A percentile compares a stretch with the other conserved stretches of the same genome.
phyloP scores from a whole-genome alignment of 1,139 yeast genomes.

The Geotrichum restrictum region DNA sequence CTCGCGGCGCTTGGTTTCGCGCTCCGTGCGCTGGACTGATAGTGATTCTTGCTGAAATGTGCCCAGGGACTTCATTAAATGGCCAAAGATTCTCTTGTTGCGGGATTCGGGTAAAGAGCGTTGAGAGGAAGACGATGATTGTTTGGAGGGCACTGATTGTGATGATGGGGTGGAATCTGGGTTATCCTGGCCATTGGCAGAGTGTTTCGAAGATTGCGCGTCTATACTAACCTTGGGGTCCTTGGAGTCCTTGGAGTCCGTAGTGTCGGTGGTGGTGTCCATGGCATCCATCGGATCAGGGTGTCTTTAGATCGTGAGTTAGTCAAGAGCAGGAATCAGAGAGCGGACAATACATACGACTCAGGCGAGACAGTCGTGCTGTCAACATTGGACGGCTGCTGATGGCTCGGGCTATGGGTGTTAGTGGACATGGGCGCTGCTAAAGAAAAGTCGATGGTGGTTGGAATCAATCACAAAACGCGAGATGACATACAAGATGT shows the following conservation, averaged over 20 bases:
- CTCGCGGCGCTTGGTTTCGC: slow-evolving; percentile 15
- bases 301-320: too few relatives aligned
- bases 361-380: neutral
- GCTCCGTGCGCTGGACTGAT: neutral
- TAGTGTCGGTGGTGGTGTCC: too few relatives aligned
- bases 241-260: neutral
- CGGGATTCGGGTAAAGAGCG: slow-evolving; percentile 2
- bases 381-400: neutral
- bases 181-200: too few relatives aligned
- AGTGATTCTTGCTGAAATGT: slow-evolving; percentile 2
- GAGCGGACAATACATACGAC: neutral
- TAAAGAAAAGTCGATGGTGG: neutral
- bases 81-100: slow-evolving; percentile 20
- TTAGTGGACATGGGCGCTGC: neutral
- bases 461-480: neutral
- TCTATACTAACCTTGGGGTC: neutral
- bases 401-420: neutral
- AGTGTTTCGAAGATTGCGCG: neutral
- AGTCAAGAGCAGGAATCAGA: too few relatives aligned
- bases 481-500: too few relatives aligned
- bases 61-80: slow-evolving; percentile 14
- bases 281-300: too few relatives aligned
- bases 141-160: neutral
- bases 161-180: too few relatives aligned
- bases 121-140: too few relatives aligned